Evolutionary conservation across 257 asterid species (phyloP).

Genomic region (Perilla frutescens): DNA sequence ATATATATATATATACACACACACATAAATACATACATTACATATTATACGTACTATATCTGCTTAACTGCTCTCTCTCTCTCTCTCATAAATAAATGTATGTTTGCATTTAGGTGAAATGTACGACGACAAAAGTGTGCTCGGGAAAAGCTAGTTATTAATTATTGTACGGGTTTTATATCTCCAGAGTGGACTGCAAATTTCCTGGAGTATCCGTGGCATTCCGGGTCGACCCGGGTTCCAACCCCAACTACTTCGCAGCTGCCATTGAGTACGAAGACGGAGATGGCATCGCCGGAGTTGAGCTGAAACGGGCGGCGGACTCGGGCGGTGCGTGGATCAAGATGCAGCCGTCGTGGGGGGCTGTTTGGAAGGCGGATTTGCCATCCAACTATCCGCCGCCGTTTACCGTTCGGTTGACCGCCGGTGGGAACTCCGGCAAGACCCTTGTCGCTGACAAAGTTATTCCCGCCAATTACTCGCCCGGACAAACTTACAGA

Average conservation of each 20-base stretch:
- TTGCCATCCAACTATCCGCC: slow-evolving; percentile 41
- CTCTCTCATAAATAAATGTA: background rate
- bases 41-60: too few relatives aligned
- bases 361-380: slow-evolving; percentile 74
- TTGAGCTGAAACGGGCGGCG: slow-evolving; percentile 53
- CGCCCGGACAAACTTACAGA: slow-evolving; percentile 62
- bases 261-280: slow-evolving; percentile 63
- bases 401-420: slow-evolving; percentile 68
- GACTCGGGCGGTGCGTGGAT: slow-evolving; percentile 53
- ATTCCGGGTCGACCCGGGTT: slow-evolving; percentile 76
- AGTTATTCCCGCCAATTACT: slow-evolving; percentile 78
- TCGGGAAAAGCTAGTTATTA: slow-evolving; percentile 48
- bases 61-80: background rate
- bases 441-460: slow-evolving; percentile 58
- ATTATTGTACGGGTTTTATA: background rate
- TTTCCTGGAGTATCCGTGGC: slow-evolving; percentile 61
- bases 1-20: background rate
- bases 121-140: slow-evolving; percentile 56
- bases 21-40: background rate
- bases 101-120: slow-evolving; percentile 56
- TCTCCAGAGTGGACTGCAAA: slow-evolving; percentile 65
- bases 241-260: slow-evolving; percentile 72
- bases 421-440: slow-evolving; percentile 48
- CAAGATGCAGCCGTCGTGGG: slow-evolving; percentile 73
- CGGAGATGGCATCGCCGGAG: slow-evolving; percentile 65